phyloP scores from a whole-genome alignment of 139 green algal genomes.

The Marvania coccoides region DNA sequence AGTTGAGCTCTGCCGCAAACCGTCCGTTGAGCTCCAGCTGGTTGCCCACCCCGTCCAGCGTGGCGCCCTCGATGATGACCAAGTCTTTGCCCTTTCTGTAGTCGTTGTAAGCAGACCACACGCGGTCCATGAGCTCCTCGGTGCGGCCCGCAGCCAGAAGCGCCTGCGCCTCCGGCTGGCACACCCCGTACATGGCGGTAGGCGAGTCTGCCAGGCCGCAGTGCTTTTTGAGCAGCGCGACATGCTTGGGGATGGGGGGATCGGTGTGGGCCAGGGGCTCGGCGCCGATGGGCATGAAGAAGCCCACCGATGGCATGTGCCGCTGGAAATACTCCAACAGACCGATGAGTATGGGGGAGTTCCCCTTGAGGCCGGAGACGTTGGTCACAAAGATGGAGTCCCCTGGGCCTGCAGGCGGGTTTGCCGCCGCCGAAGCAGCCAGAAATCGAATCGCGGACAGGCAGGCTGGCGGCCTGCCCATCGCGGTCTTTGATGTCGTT shows the following conservation, averaged over 20 bases:
- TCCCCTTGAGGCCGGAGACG: conserved; percentile 32
- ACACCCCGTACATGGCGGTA: conserved; percentile 8
- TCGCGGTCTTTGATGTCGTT: too few relatives aligned
- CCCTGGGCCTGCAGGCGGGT: neutral
- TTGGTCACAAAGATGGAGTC: conserved; percentile 41
- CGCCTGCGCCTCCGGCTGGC: conserved; percentile 14
- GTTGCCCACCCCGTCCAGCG: conserved; percentile 25
- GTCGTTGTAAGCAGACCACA: conserved; percentile 28
- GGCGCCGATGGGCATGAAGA: conserved; percentile 44
- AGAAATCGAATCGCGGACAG: too few relatives aligned
- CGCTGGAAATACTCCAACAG: conserved; percentile 55
- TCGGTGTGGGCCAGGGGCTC: conserved; percentile 4
- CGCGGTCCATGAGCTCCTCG: conserved; percentile 32
- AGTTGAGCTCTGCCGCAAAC: conserved; percentile 40
- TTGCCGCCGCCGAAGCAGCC: neutral
- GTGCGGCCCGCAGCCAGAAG: conserved; percentile 9
- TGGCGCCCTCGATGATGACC: conserved; percentile 49
- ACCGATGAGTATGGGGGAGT: conserved; percentile 48
- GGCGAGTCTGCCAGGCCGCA: neutral
- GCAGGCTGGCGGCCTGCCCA: too few relatives aligned
- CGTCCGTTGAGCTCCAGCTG: conserved; percentile 31
- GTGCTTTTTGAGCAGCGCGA: conserved; percentile 19
- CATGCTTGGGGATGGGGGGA: conserved; percentile 21
- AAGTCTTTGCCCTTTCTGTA: conserved; percentile 48
- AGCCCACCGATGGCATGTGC: conserved; percentile 35